phyloP scores from a whole-genome alignment of 2,329 filamentous ascomycete species.

The Achaetomium macrosporum region DNA sequence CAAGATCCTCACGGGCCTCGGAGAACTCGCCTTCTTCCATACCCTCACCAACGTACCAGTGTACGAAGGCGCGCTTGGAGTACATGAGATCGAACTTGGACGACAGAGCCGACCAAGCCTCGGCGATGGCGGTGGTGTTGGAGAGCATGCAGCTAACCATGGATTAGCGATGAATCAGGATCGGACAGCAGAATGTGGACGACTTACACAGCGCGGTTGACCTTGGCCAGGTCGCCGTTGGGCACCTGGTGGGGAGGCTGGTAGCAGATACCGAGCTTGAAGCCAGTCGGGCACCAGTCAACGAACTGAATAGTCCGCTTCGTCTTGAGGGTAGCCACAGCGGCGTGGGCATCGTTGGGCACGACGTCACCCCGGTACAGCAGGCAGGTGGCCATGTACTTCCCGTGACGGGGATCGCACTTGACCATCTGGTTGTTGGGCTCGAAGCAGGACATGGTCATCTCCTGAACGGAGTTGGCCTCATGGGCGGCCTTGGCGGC shows the following conservation, averaged over 20 bases:
- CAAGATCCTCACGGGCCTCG: conserved; percentile 96
- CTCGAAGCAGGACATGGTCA: conserved; percentile 99
- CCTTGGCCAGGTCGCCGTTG: conserved; percentile 95
- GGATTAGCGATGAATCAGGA: conserved; percentile 23
- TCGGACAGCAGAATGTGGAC: background rate
- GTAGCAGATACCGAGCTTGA: conserved; percentile 99
- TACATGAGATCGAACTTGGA: conserved; percentile 99
- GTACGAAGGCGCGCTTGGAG: conserved; percentile 99
- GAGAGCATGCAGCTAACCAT: conserved; percentile 81
- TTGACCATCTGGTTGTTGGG: conserved; percentile 99
- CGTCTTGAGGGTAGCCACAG: conserved; percentile 95
- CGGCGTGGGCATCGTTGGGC: conserved; percentile 87
- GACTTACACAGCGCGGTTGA: conserved; percentile 93
- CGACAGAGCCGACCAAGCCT: conserved; percentile 94
- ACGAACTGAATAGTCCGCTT: conserved; percentile 99
- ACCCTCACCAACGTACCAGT: conserved; percentile 99
- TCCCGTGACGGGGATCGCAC: conserved; percentile 96
- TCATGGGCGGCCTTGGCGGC: conserved; percentile 95
- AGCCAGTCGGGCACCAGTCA: conserved; percentile 99
- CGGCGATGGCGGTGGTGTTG: conserved; percentile 97
- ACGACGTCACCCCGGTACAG: conserved; percentile 98
- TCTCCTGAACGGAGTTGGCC: conserved; percentile 96
- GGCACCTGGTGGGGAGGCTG: conserved; percentile 93
- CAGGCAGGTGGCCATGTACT: conserved; percentile 99
- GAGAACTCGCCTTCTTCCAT: conserved; percentile 99